These are phyloP conservation scores for Sphagnum fallax DNA, from an alignment of 228 moss, liverwort and hornwort species.

Conservation along the genomic window DNA sequence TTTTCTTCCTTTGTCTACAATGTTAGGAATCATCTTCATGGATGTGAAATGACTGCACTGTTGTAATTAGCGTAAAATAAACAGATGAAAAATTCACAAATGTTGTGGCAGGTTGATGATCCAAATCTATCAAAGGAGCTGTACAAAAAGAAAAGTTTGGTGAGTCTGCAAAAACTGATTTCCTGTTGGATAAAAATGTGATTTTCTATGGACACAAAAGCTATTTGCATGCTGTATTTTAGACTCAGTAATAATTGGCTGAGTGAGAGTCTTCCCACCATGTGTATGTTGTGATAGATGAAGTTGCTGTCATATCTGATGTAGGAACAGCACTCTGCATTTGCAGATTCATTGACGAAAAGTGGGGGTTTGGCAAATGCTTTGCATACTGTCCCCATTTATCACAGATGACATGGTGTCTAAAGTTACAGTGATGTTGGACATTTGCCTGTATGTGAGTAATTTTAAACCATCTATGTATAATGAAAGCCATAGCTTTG, in stretches of 20 bases:
- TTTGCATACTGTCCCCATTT: too few relatives aligned
- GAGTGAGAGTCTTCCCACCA: too few relatives aligned
- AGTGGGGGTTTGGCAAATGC: constrained; percentile 74
- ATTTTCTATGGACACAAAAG: background rate
- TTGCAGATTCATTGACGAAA: constrained; percentile 44
- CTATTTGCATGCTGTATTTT: background rate
- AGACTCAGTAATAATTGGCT: too few relatives aligned
- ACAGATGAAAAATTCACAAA: too few relatives aligned
- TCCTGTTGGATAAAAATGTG: background rate
- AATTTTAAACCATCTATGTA: too few relatives aligned
- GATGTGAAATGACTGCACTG: background rate
- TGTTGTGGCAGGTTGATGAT: constrained; percentile 23
- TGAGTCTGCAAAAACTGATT: constrained; percentile 10
- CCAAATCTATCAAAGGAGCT: constrained; percentile 40
- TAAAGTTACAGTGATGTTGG: too few relatives aligned
- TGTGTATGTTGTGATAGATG: too few relatives aligned
- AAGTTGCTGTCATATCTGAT: too few relatives aligned
- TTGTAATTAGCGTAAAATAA: background rate
- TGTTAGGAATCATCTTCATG: background rate
- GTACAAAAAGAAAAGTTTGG: constrained; percentile 48
- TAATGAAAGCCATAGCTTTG: too few relatives aligned
- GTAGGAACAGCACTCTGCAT: background rate
- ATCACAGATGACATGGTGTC: too few relatives aligned
- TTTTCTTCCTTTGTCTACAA: background rate
- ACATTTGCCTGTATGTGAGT: too few relatives aligned